phyloP scores from a whole-genome alignment of 805 yeast genomes.

The Ogataea minuta region DNA sequence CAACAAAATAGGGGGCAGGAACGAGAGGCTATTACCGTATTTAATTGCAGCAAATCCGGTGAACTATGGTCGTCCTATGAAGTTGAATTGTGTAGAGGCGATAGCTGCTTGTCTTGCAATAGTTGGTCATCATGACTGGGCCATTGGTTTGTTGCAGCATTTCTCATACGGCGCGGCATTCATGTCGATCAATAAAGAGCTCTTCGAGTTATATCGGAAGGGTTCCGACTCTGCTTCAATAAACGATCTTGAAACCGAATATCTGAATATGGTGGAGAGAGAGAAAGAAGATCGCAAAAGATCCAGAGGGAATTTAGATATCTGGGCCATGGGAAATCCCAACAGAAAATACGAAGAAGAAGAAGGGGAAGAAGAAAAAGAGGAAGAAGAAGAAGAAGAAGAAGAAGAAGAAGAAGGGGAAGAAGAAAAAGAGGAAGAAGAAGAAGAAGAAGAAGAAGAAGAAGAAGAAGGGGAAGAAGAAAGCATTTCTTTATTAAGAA shows the following conservation, averaged over 20 bases:
- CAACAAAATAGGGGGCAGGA: slow-evolving; percentile 82
- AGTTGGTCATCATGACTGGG: slow-evolving; percentile 90
- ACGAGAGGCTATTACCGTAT: slow-evolving; percentile 86
- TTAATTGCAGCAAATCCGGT: slow-evolving; percentile 96
- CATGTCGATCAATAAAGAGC: slow-evolving; percentile 74
- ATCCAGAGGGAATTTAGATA: slow-evolving; percentile 51
- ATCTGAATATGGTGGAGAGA: slow-evolving; percentile 65
- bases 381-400: slow-evolving; percentile 29
- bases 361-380: slow-evolving; percentile 22
- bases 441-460: slow-evolving; percentile 19
- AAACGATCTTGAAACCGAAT: slow-evolving; percentile 65
- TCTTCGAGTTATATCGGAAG: slow-evolving; percentile 66
- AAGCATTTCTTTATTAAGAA: slow-evolving; percentile 9
- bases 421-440: slow-evolving; percentile 12
- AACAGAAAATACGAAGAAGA: slow-evolving; percentile 44
- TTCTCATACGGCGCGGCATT: slow-evolving; percentile 96
- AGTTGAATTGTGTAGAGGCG: slow-evolving; percentile 94
- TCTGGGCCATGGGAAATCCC: slow-evolving; percentile 79
- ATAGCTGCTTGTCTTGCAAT: slow-evolving; percentile 96
- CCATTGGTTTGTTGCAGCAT: slow-evolving; percentile 66
- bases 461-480: slow-evolving; percentile 29
- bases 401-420: slow-evolving; percentile 22
- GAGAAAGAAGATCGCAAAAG: slow-evolving; percentile 64
- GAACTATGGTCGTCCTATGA: slow-evolving; percentile 95
- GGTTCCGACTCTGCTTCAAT: slow-evolving; percentile 84